phyloP scores from a whole-genome alignment of 345 rosid species.

The Melaleuca quinquenervia region DNA sequence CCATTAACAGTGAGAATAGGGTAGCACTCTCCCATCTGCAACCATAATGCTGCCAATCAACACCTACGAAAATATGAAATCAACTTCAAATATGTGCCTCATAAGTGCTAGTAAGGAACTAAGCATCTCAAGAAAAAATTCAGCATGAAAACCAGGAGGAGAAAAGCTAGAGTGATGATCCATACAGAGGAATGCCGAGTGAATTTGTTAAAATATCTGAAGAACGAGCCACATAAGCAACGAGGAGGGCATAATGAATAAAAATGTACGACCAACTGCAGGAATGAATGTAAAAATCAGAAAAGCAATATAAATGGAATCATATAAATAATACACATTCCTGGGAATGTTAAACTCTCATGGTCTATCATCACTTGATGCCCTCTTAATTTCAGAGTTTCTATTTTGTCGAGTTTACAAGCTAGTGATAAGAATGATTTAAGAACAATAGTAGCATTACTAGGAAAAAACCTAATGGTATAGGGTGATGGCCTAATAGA shows the following conservation, averaged over 20 bases:
- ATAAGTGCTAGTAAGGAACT: background rate
- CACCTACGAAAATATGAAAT: conserved; percentile 6
- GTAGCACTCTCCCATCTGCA: conserved; percentile 94
- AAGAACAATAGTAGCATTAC: background rate
- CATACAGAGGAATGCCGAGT: conserved; percentile 77
- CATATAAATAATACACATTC: background rate
- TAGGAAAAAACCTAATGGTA: background rate
- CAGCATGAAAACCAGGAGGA: background rate
- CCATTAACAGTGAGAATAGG: conserved; percentile 57
- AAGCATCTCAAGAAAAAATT: background rate
- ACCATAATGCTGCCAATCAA: conserved; percentile 23
- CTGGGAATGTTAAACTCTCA: background rate
- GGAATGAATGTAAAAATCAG: conserved; percentile 1
- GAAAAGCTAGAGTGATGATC: conserved; percentile 1
- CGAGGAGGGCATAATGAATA: conserved; percentile 83
- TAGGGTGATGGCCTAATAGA: background rate
- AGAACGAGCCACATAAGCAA: conserved; percentile 93
- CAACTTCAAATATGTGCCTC: conserved; percentile 3
- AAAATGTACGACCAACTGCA: conserved; percentile 92
- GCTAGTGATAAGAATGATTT: background rate
- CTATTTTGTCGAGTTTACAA: background rate
- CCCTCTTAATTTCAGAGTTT: background rate
- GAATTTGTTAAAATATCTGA: conserved; percentile 69
- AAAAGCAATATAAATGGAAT: background rate
- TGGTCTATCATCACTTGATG: background rate